Evolutionary conservation across 495 filamentous ascomycete species (phyloP), one percentile per base, ranked within the genome.

Genomic region (Schizothecium vesticola): DNA sequence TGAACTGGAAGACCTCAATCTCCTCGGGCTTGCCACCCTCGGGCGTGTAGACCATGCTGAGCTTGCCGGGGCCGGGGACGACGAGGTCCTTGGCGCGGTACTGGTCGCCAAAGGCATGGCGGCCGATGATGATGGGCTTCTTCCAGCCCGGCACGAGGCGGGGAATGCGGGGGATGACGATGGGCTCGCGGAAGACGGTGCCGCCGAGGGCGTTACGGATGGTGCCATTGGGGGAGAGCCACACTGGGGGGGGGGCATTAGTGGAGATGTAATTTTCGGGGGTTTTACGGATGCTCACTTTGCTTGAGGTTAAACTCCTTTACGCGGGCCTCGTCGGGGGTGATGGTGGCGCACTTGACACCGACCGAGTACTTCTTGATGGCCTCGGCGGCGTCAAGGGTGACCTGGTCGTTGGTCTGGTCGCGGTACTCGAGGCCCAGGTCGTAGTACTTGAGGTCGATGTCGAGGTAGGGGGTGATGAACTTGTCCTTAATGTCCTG

Each of bases 391-490:
- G 93, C 90, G 74, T 98, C 94, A 71, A 91, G 73, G 63, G 95
- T 99, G 79, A 99, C 94, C 83, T 97, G 84, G 80, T 99, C 95
- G 75, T 96, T 89, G 76, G 95, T 99, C 85, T 96, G 78, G 77
- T 99, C 94, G 77, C 95, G 92, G 85, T 96, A 96, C 79, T 92
- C 90, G 36, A 99, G 88, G 68, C 95, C 95, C 71, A 99, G 82
- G 77, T 99, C 95, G 83, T 97, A 98, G 88, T 99, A 99, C 86
- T 99, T 99, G 69, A 99, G 88, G 79, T 99, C 94, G 79, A 99
- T 86, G 75, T 96, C 92, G 56, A 99, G 91, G 83, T 93, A 98
- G 57, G 93, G 93, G 82, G 88, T 84, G 79, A 97, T 97, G 84
- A 97, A 93, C 86, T 95, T 97, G 78, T 97, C 88, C 85, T 97